phyloP scores from a whole-genome alignment of 2,329 filamentous ascomycete genomes.

The Pyrenophora teres region DNA sequence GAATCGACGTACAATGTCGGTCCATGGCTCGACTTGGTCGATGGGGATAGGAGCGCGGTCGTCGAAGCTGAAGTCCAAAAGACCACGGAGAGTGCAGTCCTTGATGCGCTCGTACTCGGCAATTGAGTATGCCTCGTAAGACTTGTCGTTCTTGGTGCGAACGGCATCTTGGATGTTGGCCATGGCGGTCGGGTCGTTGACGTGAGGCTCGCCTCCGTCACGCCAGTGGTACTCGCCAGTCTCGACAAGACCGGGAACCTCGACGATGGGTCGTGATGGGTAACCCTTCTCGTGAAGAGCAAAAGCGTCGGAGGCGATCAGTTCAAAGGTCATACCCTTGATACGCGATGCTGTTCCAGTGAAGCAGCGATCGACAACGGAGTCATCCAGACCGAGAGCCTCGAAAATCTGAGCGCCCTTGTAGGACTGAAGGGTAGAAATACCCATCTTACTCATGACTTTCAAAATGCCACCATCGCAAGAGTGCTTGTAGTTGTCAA shows the following conservation, averaged over 20 bases:
- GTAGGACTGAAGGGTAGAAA: conserved; percentile 93
- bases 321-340: conserved; percentile 89
- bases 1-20: conserved; percentile 94
- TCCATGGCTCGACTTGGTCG: conserved; percentile 97
- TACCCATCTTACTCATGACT: conserved; percentile 99
- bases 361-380: conserved; percentile 92
- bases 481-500: conserved; percentile 96
- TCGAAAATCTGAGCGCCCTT: conserved; percentile 99
- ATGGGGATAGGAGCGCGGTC: conserved; percentile 83
- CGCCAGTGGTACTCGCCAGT: conserved; percentile 99
- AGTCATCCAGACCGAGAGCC: conserved; percentile 88
- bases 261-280: conserved; percentile 76
- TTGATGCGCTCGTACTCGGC: conserved; percentile 97
- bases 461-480: conserved; percentile 96
- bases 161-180: conserved; percentile 97
- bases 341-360: conserved; percentile 92
- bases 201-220: conserved; percentile 90
- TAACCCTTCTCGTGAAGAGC: conserved; percentile 94
- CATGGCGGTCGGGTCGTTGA: conserved; percentile 93
- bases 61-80: conserved; percentile 96
- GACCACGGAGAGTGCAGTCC: conserved; percentile 88
- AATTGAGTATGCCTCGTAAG: conserved; percentile 93
- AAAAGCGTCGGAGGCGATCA: conserved; percentile 92
- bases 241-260: conserved; percentile 80
- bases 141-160: conserved; percentile 96